Evolutionary conservation across 305 asterid species (phyloP), one percentile per base, ranked within the genome.

Genomic region (Ilex paraguariensis): DNA sequence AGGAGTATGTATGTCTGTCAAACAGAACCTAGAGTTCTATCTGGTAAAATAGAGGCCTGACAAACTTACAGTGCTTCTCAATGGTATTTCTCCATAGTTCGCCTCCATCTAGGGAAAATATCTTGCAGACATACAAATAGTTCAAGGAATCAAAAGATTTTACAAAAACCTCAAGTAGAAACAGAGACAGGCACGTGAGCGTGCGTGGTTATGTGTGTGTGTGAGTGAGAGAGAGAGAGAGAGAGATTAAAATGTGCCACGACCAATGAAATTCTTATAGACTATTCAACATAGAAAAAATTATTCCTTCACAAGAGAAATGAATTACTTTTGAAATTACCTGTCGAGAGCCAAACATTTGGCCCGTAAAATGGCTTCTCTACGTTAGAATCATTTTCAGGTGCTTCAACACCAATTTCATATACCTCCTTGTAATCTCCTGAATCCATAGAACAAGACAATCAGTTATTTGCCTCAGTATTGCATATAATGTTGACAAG

Each of bases 381-480:
- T 28, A 83, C 78, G 65, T 86, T 88, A 39, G 85, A 70, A 45
- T 85, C 87, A 60, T 76, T 91, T 70, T 87, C 81, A 16, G 86
- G 57, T 54, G 78, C 78, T 81, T 92, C 95, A 59, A 85, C 56
- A 62, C 98, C 98, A 54, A 87, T 82, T 79, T 89, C 89, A 77
- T 81, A 92, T 63, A 96, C 98, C 79, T 92, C 98, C 74, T 92
- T 92, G 60, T 81, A 85, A 59, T 92, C 98, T 67, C 98, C 98
- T 92, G 76, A 51, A 67, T 57, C 13, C 68, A 76, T 40, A 62
- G 1, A 21, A 1, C 28, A 21, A 2, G 28, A 52, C 48, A 56
- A 50, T 48, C 56, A 65, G 6, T 36, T 4, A 2, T 36, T 36
- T 36, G 42, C 9, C 42, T 36, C 42, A 36, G 42, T 36, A 36